Conservation (phyloP, 139 green algal genomes). For the Chlamydomonas schloesseri region DNA sequence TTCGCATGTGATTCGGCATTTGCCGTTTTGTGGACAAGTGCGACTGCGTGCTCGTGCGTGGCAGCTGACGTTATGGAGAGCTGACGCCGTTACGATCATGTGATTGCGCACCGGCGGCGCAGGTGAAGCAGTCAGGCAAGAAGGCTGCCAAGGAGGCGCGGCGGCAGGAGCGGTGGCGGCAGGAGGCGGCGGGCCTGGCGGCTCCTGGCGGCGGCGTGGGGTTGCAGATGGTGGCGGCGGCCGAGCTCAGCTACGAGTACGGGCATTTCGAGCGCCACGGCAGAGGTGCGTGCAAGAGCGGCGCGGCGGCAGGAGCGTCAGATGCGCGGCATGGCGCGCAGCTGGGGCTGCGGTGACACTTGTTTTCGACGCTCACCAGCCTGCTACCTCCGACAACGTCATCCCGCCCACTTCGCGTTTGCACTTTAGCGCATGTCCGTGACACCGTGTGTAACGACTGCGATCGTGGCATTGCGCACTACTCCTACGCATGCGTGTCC, state of each 20-base stretch:
- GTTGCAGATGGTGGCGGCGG: background rate
- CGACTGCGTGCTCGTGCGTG: no score
- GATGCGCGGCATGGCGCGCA: background rate
- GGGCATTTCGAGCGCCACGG: slow-evolving; percentile 58
- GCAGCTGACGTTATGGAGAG: no score
- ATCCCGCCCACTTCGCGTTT: no score
- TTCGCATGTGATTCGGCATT: no score
- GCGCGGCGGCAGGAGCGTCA: background rate
- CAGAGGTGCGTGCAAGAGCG: slow-evolving; percentile 1
- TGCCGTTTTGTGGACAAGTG: no score
- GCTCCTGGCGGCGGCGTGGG: background rate
- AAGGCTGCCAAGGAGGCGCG: slow-evolving; percentile 51
- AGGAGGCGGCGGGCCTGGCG: background rate
- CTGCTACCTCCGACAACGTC: no score
- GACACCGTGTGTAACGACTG: no score
- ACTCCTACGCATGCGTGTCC: no score
- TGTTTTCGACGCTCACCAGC: background rate
- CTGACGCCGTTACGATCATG: no score
- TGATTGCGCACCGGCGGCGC: background rate
- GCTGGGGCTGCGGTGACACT: background rate
- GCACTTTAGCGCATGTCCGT: background rate
- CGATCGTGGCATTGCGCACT: no score
- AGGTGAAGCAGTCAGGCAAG: slow-evolving; percentile 51
- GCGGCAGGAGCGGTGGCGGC: slow-evolving; percentile 18
- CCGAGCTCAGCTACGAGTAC: slow-evolving; percentile 42